Base-by-base conservation (phyloP, 2,329 filamentous ascomycete genomes). In the Dactylonectria estremocensis region DNA sequence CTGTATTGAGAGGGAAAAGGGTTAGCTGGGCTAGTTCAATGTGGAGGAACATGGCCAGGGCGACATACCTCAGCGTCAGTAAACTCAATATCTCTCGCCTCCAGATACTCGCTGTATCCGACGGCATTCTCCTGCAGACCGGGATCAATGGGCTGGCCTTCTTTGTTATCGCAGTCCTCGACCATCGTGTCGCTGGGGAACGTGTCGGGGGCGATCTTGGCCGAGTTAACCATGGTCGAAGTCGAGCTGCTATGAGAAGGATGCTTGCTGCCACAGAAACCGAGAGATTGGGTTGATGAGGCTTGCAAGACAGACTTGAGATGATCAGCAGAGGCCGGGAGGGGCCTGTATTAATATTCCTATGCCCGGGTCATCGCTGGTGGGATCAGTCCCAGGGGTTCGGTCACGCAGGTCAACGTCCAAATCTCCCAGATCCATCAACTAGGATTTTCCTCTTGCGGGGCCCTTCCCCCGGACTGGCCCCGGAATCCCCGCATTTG, bases 141-240 rank as follows among this genome's bases (percentile, higher is more conserved):
- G 7, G n/a, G n/a, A 13, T 49, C 46, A 7, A 49, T 49, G 1
- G n/a, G 2, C 46, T 18, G n/a, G n/a, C n/a, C 22, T 14, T 24
- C 18, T 24, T 49, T 49, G 46, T 18, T 24, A 24, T 49, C 46
- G 46, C 46, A 49, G 46, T 49, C 46, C 46, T 49, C 46, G 6
- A 49, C 46, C 22, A 24, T 24, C n/a, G 46, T 49, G 46, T 20
- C 46, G 46, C 46, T 49, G 4, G 46, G 46, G 46, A 24, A 24
- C 46, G n/a, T 14, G n/a, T 49, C 46, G 46, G 46, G 10, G 46
- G 46, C 46, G 18, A 49, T 24, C 22, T 49, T 49, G 46, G n/a
- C 4, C 18, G 46, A 20, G 46, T 6, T 14, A 2, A 20, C n/a
- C 46, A 49, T 49, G n/a, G 16, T 49, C 22, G 46, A 20, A 24